Evolutionary conservation across 768 basidiomycete species (phyloP).

Genomic region (Lanmaoa rubissima): DNA sequence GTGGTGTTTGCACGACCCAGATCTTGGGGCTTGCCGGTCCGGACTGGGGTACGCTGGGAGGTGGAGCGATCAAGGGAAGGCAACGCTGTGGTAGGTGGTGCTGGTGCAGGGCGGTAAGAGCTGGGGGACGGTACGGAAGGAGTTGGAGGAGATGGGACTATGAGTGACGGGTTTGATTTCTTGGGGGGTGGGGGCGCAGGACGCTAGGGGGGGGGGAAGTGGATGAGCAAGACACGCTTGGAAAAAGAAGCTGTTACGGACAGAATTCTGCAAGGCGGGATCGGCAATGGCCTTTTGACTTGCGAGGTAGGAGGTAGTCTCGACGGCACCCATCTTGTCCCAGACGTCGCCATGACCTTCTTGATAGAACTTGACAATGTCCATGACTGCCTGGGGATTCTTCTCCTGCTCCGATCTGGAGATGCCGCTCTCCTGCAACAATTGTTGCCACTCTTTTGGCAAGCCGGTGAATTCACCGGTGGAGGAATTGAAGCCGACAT

Average conservation of each 20-base stretch:
- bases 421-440: conserved; percentile 93
- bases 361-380: conserved; percentile 98
- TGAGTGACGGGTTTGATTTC: conserved; percentile 33
- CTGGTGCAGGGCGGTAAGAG: conserved; percentile 70
- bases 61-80: conserved; percentile 83
- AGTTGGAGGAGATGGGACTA: conserved; percentile 27
- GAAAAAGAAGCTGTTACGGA: conserved; percentile 31
- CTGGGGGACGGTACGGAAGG: conserved; percentile 41
- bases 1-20: conserved; percentile 70
- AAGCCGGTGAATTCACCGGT: conserved; percentile 98
- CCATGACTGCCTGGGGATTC: conserved; percentile 97
- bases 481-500: conserved; percentile 98
- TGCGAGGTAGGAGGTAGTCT: conserved; percentile 20
- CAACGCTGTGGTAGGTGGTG: conserved; percentile 61
- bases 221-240: background rate
- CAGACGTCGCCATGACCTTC: conserved; percentile 78
- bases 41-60: conserved; percentile 73
- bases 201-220: conserved; percentile 27
- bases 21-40: conserved; percentile 41
- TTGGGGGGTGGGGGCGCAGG: conserved; percentile 42
- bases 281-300: conserved; percentile 38
- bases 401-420: conserved; percentile 93
- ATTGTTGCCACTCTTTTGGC: conserved; percentile 98
- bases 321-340: conserved; percentile 79
- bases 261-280: conserved; percentile 55